phyloP scores from a whole-genome alignment of 2,329 filamentous ascomycete species.

The Graphiopsis chlorocephala region DNA sequence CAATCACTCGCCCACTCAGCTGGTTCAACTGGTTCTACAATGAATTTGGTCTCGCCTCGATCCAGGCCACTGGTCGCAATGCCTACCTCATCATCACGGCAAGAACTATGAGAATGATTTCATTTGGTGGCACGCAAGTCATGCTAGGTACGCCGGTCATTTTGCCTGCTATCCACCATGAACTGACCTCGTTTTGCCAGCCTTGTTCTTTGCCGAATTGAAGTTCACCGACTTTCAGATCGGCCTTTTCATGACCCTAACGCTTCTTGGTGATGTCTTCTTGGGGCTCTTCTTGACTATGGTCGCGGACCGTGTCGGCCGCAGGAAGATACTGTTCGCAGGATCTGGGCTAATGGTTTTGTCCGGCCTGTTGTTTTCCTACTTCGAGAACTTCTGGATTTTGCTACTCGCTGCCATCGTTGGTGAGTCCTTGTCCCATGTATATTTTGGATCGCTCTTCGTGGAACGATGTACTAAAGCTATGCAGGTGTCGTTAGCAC shows the following conservation, averaged over 20 bases:
- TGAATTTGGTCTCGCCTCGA: conserved; percentile 33
- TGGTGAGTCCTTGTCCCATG: background rate
- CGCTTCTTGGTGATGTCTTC: conserved; percentile 34
- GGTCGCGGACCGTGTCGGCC: conserved; percentile 34
- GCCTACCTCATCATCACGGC: conserved; percentile 55
- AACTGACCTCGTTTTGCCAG: conserved; percentile 17
- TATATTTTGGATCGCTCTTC: background rate
- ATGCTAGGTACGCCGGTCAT: conserved; percentile 26
- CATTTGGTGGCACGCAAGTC: conserved; percentile 32
- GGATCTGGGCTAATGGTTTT: conserved; percentile 34
- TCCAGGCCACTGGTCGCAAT: conserved; percentile 39
- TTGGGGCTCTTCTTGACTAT: conserved; percentile 33
- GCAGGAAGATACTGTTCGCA: conserved; percentile 31
- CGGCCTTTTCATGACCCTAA: conserved; percentile 36
- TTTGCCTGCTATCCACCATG: background rate
- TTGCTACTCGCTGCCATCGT: conserved; percentile 32
- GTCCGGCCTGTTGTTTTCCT: conserved; percentile 30
- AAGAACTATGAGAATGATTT: conserved; percentile 38
- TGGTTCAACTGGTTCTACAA: conserved; percentile 37
- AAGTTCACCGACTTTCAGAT: conserved; percentile 33
- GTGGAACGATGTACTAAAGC: background rate
- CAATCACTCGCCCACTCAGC: conserved; percentile 21
- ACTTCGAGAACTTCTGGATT: conserved; percentile 35
- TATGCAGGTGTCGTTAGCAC: conserved; percentile 32
- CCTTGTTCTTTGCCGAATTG: conserved; percentile 35